Base-by-base conservation (phyloP, 2,329 filamentous ascomycete species). In the Arthroderma uncinatum region DNA sequence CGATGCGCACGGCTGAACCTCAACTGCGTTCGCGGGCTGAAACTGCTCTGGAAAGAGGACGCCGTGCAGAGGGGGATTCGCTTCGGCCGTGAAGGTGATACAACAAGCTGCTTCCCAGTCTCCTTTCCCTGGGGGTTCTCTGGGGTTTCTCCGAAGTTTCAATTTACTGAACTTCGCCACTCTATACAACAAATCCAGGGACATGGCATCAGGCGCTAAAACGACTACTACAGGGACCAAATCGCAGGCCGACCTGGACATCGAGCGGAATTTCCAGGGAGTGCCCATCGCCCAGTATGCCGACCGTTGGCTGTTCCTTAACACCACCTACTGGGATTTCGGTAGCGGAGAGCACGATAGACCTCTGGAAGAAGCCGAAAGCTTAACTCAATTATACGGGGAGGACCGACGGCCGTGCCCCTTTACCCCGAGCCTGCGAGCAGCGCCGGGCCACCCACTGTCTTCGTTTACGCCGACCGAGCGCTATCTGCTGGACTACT, bases 1-100 rank as follows among this genome's bases (percentile, higher is more conserved):
- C 66, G 67, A 33, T 70, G 67, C 59, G 59, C 63, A 50, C 54
- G 63, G 23, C 62, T 68, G 34, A 58, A 60, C 10, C 54, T 68
- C 8, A 30, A 59, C 5, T 70, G 67, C 33, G 55, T 59, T 37
- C 61, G 62, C 44, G 59, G 66, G 44, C 57, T 69, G 39, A 64
- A 62, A 42, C 55, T 69, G 28, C 60, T 68, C 21, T 68, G 65
- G 58, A 63, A 63, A 52, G 66, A 68, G 34, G 67, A 69, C 62
- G 67, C 67, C 1, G 50, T 63, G n/a, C 66, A 68, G 58, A 60
- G 65, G n/a, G 63, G 64, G 12, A 61, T 67, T 42, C 59, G 59
- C 33, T 64, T 65, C 59, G 62, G 64, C 9, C 59, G 64, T 21
- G 60, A 66, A 60, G 63, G 65, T 65, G 57, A 37, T 23, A 50